Evolutionary conservation across 768 basidiomycete genomes (phyloP).

Genomic region (Psilocybe azurescens): DNA sequence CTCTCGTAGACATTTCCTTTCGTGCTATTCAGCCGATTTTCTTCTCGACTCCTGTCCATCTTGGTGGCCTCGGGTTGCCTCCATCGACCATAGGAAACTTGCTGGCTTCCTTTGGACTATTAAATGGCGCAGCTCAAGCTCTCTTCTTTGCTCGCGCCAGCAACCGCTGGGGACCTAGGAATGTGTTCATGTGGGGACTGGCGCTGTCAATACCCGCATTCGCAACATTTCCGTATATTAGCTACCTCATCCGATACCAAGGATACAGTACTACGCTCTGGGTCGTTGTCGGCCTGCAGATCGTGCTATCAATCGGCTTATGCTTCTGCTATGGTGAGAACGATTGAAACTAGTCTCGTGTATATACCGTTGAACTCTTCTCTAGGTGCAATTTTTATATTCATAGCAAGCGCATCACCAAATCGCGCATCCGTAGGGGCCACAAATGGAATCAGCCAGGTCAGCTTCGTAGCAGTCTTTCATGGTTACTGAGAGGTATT

Average conservation of each 20-base stretch:
- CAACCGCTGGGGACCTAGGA: conserved; percentile 65
- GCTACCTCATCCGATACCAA: conserved; percentile 52
- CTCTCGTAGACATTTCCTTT: conserved; percentile 69
- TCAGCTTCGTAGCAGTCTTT: conserved; percentile 16
- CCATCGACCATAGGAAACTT: conserved; percentile 71
- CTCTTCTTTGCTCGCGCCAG: conserved; percentile 69
- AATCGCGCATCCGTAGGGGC: conserved; percentile 70
- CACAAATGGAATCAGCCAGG: conserved; percentile 67
- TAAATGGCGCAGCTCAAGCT: conserved; percentile 71
- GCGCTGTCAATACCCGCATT: conserved; percentile 56
- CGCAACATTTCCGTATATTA: conserved; percentile 65
- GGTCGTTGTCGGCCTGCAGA: conserved; percentile 52
- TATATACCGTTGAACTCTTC: not conserved
- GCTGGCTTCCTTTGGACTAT: conserved; percentile 61
- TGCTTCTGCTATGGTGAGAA: conserved; percentile 62
- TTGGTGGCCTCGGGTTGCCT: conserved; percentile 72
- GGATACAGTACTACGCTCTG: conserved; percentile 56
- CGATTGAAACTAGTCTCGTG: too few relatives aligned
- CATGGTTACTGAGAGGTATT: not conserved
- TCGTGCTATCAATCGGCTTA: conserved; percentile 48
- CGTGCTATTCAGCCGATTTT: conserved; percentile 74
- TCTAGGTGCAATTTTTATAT: conserved; percentile 71
- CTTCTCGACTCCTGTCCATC: conserved; percentile 68
- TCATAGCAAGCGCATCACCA: conserved; percentile 68
- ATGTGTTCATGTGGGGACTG: conserved; percentile 58